These are phyloP conservation scores for Millerozyma acaciae DNA, from an alignment of 805 yeast genomes.

Conservation along the genomic window DNA sequence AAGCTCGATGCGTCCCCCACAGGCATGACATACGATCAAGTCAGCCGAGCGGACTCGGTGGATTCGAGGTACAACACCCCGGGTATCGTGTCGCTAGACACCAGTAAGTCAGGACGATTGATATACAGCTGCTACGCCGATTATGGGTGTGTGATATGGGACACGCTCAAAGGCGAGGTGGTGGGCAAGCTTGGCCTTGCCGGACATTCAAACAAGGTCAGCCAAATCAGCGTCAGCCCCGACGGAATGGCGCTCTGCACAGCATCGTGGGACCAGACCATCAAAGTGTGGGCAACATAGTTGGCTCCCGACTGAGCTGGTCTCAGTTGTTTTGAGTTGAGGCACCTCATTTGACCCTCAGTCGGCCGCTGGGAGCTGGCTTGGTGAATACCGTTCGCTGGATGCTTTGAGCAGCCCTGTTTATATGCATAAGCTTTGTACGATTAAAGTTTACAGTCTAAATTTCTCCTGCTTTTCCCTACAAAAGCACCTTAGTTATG, in stretches of 20 bases:
- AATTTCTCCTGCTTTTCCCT: too few relatives aligned
- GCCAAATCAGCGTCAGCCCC: constrained; percentile 60
- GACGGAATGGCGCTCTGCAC: constrained; percentile 78
- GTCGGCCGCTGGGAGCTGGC: too few relatives aligned
- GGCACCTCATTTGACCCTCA: too few relatives aligned
- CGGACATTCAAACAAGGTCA: constrained; percentile 54
- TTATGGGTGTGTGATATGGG: constrained; percentile 75
- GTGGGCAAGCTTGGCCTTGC: constrained; percentile 54
- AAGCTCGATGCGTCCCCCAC: neutral
- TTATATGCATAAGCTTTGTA: too few relatives aligned
- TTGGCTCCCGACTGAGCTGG: too few relatives aligned
- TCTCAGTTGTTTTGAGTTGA: too few relatives aligned
- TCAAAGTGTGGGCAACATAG: constrained; percentile 56
- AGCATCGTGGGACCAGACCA: constrained; percentile 75
- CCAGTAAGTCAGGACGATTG: constrained; percentile 69
- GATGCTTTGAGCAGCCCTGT: too few relatives aligned
- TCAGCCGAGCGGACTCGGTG: constrained; percentile 7
- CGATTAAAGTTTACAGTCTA: too few relatives aligned
- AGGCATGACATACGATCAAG: constrained; percentile 10
- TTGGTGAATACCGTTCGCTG: too few relatives aligned
- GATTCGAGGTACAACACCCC: constrained; percentile 46
- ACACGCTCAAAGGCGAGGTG: constrained; percentile 57
- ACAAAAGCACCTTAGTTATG: too few relatives aligned
- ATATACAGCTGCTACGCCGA: constrained; percentile 76
- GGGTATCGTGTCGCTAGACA: constrained; percentile 71